These are phyloP conservation scores for Smittium culicis DNA, from an alignment of 371 early-diverging fungal genomes.

Conservation along the genomic window DNA sequence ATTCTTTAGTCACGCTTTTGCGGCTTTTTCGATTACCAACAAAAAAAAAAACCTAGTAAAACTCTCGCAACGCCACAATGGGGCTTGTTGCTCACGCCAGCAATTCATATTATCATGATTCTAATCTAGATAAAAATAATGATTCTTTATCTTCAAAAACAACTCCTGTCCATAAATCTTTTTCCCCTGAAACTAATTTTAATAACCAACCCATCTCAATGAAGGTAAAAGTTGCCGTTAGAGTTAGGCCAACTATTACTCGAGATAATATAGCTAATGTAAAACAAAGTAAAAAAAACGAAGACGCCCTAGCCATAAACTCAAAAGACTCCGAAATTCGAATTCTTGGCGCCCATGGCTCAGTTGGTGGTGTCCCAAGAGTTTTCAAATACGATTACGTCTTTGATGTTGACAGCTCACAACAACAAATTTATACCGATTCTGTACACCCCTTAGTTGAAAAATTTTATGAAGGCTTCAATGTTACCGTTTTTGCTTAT, in stretches of 20 bases:
- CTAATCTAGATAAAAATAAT: neutral
- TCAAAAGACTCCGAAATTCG: neutral
- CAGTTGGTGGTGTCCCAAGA: conserved; percentile 15
- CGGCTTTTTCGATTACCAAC: too few species aligned
- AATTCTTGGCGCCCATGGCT: neutral
- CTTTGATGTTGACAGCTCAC: conserved; percentile 53
- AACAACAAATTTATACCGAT: conserved; percentile 56
- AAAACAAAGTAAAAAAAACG: neutral
- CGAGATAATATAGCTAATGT: too few species aligned
- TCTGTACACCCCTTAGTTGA: conserved; percentile 57
- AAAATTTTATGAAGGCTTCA: conserved; percentile 85
- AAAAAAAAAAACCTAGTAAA: too few species aligned
- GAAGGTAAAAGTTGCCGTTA: conserved; percentile 9
- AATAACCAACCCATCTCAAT: neutral
- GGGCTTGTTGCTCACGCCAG: neutral
- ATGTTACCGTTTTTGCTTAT: conserved; percentile 94
- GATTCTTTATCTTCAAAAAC: neutral
- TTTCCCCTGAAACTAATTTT: neutral
- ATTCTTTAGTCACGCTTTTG: too few species aligned
- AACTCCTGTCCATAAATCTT: neutral
- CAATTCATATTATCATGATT: neutral
- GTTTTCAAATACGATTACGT: conserved; percentile 74
- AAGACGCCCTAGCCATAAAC: neutral
- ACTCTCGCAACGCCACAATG: neutral
- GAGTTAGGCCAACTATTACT: neutral